Evolutionary conservation across 1,139 yeast species (phyloP), one percentile per base, ranked within the genome.

Genomic region (Protomyces gravidus): DNA sequence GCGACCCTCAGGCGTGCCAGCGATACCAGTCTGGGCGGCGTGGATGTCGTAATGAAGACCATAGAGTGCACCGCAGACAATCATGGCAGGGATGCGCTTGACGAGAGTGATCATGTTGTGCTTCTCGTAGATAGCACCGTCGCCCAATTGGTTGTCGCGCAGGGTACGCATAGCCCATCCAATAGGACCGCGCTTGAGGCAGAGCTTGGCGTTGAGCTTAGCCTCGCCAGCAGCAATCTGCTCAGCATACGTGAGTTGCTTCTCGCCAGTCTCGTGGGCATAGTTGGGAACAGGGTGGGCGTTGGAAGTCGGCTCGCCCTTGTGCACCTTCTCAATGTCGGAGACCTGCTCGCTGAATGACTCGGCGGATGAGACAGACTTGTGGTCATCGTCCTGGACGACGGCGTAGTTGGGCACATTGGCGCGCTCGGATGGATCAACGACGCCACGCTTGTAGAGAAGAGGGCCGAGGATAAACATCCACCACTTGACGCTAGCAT

Each of bases 401-500:
- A 53, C 58, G 17, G 58, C 58, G 23, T 53, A 53, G 33, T 53
- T 46, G 42, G 58, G 58, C 1, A 53, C 58, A 17, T 27, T 21
- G 5, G 58, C 58, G 25, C n/a, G 39, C 32, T 52, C 57, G 13
- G 57, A 25, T 7, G 57, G 33, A 11, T 15, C 19, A 85, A 62
- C 83, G 83, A 61, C 76, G 71, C 64, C 81, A 85, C 27, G 79
- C 76, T 83, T 71, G 69, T 73, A 79, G 66, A 74, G 81, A 47
- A 73, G 66, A 59, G 89, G 88, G 27, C 89, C 90, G 61, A 75
- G 67, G 61, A 78, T 70, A 62, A 82, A 68, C 63, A 84, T 84
- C 68, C 78, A 82, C 78, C 80, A 79, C 67, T 72, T 76, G 61
- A 85, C 73, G 51, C 85, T 82, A 87, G 89, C 83, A 71, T 85